Conservation (phyloP, 495 filamentous ascomycete species). For the Terfezia claveryi region DNA sequence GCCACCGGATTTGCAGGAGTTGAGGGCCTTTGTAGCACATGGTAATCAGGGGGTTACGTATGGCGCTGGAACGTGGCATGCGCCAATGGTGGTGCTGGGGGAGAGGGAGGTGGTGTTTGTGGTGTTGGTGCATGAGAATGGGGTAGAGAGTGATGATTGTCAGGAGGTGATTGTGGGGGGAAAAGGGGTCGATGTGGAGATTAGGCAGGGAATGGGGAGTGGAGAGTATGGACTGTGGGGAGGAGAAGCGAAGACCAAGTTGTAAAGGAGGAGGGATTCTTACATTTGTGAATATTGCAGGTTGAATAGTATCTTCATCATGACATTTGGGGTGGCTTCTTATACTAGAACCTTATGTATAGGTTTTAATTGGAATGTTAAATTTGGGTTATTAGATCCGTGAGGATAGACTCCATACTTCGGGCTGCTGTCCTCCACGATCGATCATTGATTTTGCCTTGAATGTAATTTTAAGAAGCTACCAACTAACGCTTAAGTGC, state of each 20-base stretch:
- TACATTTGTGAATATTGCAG: too few relatives aligned
- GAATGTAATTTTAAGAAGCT: too few relatives aligned
- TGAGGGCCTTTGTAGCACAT: slow-evolving; percentile 61
- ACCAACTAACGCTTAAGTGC: too few relatives aligned
- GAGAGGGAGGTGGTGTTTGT: slow-evolving; percentile 22
- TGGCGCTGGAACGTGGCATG: slow-evolving; percentile 83
- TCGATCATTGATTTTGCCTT: too few relatives aligned
- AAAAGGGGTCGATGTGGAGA: background rate
- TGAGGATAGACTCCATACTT: too few relatives aligned
- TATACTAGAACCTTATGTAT: too few relatives aligned
- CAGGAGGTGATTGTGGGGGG: background rate
- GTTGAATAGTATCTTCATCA: too few relatives aligned
- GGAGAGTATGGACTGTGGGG: background rate
- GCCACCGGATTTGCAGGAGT: slow-evolving; percentile 45
- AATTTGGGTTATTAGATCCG: too few relatives aligned
- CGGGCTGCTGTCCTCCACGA: too few relatives aligned
- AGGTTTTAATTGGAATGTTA: too few relatives aligned
- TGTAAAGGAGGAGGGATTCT: background rate
- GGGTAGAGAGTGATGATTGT: slow-evolving; percentile 16
- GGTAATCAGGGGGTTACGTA: slow-evolving; percentile 77
- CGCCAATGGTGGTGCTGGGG: slow-evolving; percentile 64
- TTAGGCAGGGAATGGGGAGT: background rate
- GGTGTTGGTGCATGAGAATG: slow-evolving; percentile 21
- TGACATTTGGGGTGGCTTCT: too few relatives aligned
- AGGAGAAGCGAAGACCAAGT: background rate